These are phyloP conservation scores for Cyberlindnera xylosilytica DNA, from an alignment of 805 yeast genomes.

Conservation along the genomic window DNA sequence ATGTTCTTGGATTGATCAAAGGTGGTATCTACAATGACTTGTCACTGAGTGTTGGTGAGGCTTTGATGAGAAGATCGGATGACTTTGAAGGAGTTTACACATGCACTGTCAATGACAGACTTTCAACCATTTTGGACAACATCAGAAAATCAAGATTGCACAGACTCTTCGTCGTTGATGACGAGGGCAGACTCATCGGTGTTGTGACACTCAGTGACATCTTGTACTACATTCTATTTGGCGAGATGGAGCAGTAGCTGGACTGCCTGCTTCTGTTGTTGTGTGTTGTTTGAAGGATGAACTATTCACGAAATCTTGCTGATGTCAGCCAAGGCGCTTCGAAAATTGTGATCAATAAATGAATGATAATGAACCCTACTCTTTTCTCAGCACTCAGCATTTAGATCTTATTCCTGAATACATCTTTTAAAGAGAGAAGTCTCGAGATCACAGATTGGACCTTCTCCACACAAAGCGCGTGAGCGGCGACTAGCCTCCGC, in stretches of 20 bases:
- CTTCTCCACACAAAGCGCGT: neutral
- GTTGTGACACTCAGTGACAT: conserved; percentile 92
- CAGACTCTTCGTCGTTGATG: conserved; percentile 88
- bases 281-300: neutral
- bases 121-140: conserved; percentile 89
- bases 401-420: no score
- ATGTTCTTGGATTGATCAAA: conserved; percentile 85
- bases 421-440: no score
- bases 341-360: no score
- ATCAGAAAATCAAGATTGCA: conserved; percentile 89
- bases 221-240: conserved; percentile 73
- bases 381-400: no score
- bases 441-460: no score
- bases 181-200: conserved; percentile 70
- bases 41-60: conserved; percentile 91
- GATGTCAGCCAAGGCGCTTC: no score
- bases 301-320: no score
- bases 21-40: conserved; percentile 93
- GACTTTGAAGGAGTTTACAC: conserved; percentile 98
- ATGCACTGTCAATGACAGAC: conserved; percentile 81
- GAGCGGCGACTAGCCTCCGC: no score
- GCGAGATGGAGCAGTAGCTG: conserved; percentile 33
- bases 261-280: neutral
- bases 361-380: no score
- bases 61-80: conserved; percentile 86